Percentiles rank a stretch among this genome's conserved stretches.
These are phyloP conservation scores for Beauveria varroae DNA, from an alignment of 2,329 filamentous ascomycete genomes.

Conservation along the genomic window DNA sequence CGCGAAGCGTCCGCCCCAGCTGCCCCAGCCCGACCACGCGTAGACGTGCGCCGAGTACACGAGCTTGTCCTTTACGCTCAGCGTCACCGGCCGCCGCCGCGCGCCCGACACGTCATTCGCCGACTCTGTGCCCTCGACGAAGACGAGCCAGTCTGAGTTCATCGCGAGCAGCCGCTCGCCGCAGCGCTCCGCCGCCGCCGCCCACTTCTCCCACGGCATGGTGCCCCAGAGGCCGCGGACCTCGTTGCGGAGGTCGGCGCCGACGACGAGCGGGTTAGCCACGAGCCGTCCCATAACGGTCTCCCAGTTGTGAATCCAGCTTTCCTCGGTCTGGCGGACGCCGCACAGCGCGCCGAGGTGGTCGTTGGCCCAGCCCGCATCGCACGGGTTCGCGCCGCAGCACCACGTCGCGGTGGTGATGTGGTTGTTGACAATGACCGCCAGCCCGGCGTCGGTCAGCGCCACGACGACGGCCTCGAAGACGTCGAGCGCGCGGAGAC, in stretches of 20 bases:
- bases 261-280: slow-evolving; percentile 54
- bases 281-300: slow-evolving; percentile 52
- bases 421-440: slow-evolving; percentile 63
- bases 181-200: slow-evolving; percentile 53
- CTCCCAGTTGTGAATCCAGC: slow-evolving; percentile 62
- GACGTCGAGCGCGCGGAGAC: slow-evolving; percentile 51
- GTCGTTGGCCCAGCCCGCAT: slow-evolving; percentile 59
- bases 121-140: slow-evolving; percentile 61
- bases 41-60: slow-evolving; percentile 66
- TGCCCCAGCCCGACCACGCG: slow-evolving; percentile 63
- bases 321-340: slow-evolving; percentile 54
- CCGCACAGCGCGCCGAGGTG: slow-evolving; percentile 53
- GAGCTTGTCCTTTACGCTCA: slow-evolving; percentile 46
- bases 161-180: slow-evolving; percentile 53
- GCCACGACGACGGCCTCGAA: slow-evolving; percentile 50
- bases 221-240: slow-evolving; percentile 62
- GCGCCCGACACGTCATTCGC: slow-evolving; percentile 57
- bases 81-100: slow-evolving; percentile 44
- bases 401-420: slow-evolving; percentile 64
- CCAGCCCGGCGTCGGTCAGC: slow-evolving; percentile 54
- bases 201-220: slow-evolving; percentile 60
- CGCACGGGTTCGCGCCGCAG: slow-evolving; percentile 60
- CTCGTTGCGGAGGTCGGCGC: slow-evolving; percentile 61
- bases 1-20: slow-evolving; percentile 49
- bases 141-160: slow-evolving; percentile 57